phyloP scores from a whole-genome alignment of 2,329 filamentous ascomycete species.

The Paraconiothyrium brasiliense region DNA sequence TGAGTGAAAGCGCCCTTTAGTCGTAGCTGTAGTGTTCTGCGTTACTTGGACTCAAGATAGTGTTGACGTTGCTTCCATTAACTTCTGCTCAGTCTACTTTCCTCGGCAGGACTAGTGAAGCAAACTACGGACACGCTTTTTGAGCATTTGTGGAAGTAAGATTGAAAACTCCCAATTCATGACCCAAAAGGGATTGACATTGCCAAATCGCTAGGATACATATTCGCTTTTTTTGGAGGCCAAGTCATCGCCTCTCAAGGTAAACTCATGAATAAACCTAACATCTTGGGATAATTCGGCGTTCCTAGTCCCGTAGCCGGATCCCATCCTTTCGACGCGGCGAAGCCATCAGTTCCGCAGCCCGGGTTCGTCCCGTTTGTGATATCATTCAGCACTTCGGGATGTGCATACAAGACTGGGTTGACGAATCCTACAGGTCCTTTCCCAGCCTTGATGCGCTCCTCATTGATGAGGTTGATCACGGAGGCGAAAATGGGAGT shows the following conservation, averaged over 20 bases:
- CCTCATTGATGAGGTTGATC: conserved; percentile 68
- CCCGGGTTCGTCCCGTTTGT: conserved; percentile 39
- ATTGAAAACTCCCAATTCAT: too few relatives aligned
- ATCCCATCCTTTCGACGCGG: conserved; percentile 33
- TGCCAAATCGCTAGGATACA: too few relatives aligned
- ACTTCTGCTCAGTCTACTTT: too few relatives aligned
- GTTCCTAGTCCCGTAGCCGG: conserved; percentile 31
- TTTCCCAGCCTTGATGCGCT: conserved; percentile 58
- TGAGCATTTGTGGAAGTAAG: too few relatives aligned
- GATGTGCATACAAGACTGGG: conserved; percentile 62
- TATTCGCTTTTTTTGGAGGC: too few relatives aligned
- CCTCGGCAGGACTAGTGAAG: too few relatives aligned
- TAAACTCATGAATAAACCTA: conserved; percentile 17
- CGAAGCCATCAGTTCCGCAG: conserved; percentile 39
- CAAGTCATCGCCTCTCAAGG: not conserved
- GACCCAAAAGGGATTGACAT: too few relatives aligned
- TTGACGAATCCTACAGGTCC: conserved; percentile 65
- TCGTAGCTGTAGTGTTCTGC: too few relatives aligned
- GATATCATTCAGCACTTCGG: conserved; percentile 56
- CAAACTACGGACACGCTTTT: too few relatives aligned
- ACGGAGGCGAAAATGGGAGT: conserved; percentile 65
- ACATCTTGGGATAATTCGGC: conserved; percentile 19
- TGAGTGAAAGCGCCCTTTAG: too few relatives aligned
- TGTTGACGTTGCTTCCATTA: too few relatives aligned
- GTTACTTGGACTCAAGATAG: too few relatives aligned